Conservation (phyloP, 2,329 filamentous ascomycete genomes). For the Laburnicola sp. region DNA sequence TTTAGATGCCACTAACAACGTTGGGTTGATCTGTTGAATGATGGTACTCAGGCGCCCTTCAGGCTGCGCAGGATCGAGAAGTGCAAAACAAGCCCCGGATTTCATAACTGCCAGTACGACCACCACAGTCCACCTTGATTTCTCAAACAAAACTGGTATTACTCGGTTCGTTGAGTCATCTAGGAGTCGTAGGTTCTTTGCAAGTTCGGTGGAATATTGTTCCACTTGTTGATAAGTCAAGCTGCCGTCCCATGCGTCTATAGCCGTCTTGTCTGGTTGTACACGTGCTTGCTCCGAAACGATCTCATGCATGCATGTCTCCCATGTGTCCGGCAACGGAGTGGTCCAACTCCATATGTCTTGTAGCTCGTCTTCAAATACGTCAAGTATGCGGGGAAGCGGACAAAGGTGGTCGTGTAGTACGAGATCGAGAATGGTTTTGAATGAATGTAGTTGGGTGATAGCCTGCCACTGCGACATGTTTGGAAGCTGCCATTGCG, state of each 20-base stretch:
- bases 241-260: slow-evolving; percentile 45
- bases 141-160: slow-evolving; percentile 47
- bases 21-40: slow-evolving; percentile 35
- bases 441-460: slow-evolving; percentile 49
- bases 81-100: slow-evolving; percentile 43
- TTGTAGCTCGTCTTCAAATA: slow-evolving; percentile 46
- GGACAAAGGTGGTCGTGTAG: slow-evolving; percentile 31
- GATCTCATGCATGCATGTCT: slow-evolving; percentile 54
- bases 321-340: slow-evolving; percentile 47
- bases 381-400: slow-evolving; percentile 21
- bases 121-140: slow-evolving; percentile 45
- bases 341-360: slow-evolving; percentile 56
- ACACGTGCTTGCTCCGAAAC: slow-evolving; percentile 45
- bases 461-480: slow-evolving; percentile 51
- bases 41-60: slow-evolving; percentile 39
- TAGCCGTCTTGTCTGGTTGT: slow-evolving; percentile 42
- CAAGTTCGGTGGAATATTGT: slow-evolving; percentile 37
- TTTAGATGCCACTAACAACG: slow-evolving; percentile 34
- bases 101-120: slow-evolving; percentile 48
- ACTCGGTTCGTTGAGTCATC: slow-evolving; percentile 34
- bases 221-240: slow-evolving; percentile 43
- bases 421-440: slow-evolving; percentile 41
- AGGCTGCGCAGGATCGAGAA: slow-evolving; percentile 43
- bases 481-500: slow-evolving; percentile 48
- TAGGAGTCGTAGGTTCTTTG: slow-evolving; percentile 28